Evolutionary conservation across 345 rosid species (phyloP), one percentile per base, ranked within the genome.

Genomic region (Gossypium anomalum): DNA sequence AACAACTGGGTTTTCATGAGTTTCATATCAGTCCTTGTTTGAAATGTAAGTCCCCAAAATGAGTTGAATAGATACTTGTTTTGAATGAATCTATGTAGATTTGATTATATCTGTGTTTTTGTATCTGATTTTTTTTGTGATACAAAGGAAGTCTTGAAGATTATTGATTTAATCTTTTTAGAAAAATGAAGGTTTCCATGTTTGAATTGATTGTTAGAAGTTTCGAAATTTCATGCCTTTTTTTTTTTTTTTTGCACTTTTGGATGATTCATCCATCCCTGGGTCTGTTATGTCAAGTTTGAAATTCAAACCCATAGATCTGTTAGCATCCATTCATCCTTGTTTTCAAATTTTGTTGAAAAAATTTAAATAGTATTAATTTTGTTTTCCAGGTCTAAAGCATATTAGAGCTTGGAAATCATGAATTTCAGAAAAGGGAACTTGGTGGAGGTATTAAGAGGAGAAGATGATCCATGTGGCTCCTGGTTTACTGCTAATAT

Each of bases 401-500:
- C 48, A 2, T 11, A 34, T 13, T 47, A 44, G 52, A 59, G 71
- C 63, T 52, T 62, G 56, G 62, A 64, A 68, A 29, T 38, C 9
- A 85, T 72, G 86, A 82, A 77, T 77, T 73, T 77, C 56, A 63
- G 73, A 73, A 71, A 77, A 75, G 79, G 84, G 61, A 67, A 79
- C 8, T 38, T 52, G 25, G 83, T 80, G 47, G 88, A 85, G 77
- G 84, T 79, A 19, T 45, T 77, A 53, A 79, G 81, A 72, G 78
- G 83, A 75, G 84, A 79, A 44, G 45, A 75, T 41, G 83, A 76
- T 65, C 75, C 80, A 5, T 57, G 81, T 67, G 83, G 81, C 22
- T 79, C 83, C 14, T 85, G 84, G 86, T 85, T 82, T 82, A 78
- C 79, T 48, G 88, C 78, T 7, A 72, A 47, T 61, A 58, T 85